Evolutionary conservation across 2,329 filamentous ascomycete genomes (phyloP), one percentile per base, ranked within the genome.

Genomic region (Colletotrichum sp.): DNA sequence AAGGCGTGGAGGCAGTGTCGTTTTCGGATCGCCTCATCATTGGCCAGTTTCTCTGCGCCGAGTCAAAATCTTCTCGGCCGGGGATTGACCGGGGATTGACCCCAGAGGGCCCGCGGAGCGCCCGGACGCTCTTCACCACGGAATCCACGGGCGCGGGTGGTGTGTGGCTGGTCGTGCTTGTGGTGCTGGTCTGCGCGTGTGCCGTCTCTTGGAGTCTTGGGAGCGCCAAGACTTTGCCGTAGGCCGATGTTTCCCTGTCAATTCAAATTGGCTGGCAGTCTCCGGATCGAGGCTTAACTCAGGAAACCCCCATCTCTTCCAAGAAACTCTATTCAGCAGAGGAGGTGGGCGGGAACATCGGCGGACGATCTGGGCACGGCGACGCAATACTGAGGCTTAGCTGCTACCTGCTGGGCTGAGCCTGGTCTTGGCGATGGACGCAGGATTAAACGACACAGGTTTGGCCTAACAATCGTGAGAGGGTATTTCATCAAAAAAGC

Each of bases 341-440:
- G 26, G 30, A 15, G 26, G 21, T 30, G 24, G 32, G 65, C 34
- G 32, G 32, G 59, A 60, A 64, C 55, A 44, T 63, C 49, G 64
- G 44, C 24, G 26, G 63, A 16, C n/a, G 64, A 68, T 73, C 68
- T 62, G 67, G 67, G 52, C 36, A 66, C 44, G 32, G 57, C 28
- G 64, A 59, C 70, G 71, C 64, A 76, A 52, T 62, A 39, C 24
- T 60, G 73, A 68, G 70, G 73, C 73, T 76, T 73, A 68, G 73
- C 64, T 65, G 71, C 59, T 36, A 52, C 44, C 28, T 30, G 16
- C 64, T 52, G 21, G 64, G 70, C 70, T 65, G 26, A 73, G 64
- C 59, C 44, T 12, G 57, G 64, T 59, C 73, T 73, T 65, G 73
- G 73, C 73, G 64, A 63, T 12, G 15, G 44, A 63, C 32, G 57